Conservation (phyloP, 768 basidiomycete genomes). For the Aureoboletus auriporus region DNA sequence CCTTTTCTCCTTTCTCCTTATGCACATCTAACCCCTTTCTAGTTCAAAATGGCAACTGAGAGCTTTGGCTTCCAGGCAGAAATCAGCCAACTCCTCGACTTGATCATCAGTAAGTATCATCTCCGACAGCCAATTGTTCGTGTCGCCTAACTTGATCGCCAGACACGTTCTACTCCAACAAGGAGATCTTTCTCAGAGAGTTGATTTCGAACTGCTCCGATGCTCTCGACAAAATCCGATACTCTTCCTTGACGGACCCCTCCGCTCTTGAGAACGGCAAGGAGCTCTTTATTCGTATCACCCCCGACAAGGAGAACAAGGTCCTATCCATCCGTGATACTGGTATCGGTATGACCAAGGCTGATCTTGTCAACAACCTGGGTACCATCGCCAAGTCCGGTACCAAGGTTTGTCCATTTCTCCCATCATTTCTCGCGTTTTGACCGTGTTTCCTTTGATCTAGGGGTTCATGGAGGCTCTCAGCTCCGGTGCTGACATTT, state of each 20-base stretch:
- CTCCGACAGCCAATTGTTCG: not conserved
- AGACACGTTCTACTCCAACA: constrained; percentile 99
- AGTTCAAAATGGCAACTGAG: constrained; percentile 64
- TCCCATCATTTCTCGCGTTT: not conserved
- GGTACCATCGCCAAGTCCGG: constrained; percentile 95
- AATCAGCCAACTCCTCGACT: constrained; percentile 96
- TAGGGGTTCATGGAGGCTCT: constrained; percentile 99
- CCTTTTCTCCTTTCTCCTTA: not conserved
- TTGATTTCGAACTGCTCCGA: constrained; percentile 96
- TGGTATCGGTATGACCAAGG: constrained; percentile 99
- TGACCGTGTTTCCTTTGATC: constrained; percentile 2
- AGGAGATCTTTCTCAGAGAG: constrained; percentile 99
- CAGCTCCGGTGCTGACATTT: constrained; percentile 81
- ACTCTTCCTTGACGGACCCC: constrained; percentile 92
- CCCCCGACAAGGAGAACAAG: constrained; percentile 95
- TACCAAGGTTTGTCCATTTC: constrained; percentile 59
- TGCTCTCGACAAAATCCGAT: constrained; percentile 99
- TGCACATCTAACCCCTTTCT: constrained; percentile 11
- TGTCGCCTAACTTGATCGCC: constrained; percentile 11
- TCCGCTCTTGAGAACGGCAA: constrained; percentile 84
- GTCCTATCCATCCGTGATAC: constrained; percentile 87
- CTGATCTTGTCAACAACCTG: constrained; percentile 99
- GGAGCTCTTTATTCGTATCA: constrained; percentile 93
- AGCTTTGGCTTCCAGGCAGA: constrained; percentile 98
- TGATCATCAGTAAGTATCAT: constrained; percentile 85